These are phyloP conservation scores for Caloboletus firmus DNA, from an alignment of 1,284 basidiomycete species.

Conservation along the genomic window DNA sequence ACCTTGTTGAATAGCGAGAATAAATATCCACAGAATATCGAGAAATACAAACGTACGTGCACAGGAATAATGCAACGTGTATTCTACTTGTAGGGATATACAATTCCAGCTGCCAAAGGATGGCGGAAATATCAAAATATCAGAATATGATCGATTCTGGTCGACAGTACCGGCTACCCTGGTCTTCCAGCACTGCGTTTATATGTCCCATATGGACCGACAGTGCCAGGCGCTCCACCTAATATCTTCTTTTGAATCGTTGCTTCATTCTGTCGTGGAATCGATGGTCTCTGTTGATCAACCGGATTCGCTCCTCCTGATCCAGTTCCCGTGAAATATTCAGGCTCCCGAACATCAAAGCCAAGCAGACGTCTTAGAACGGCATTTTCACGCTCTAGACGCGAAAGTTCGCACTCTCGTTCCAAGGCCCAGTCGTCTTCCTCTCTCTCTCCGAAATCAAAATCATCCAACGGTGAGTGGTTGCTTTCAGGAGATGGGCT, in stretches of 20 bases:
- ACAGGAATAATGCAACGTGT: not conserved
- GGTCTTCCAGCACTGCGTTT: conserved; percentile 32
- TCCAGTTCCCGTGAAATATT: conserved; percentile 3
- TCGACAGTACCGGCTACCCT: conserved; percentile 9
- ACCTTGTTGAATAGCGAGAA: not conserved
- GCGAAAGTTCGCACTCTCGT: conserved; percentile 81
- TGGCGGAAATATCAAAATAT: not conserved
- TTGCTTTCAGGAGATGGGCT: conserved; percentile 5
- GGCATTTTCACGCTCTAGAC: conserved; percentile 84
- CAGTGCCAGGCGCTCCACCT: conserved; percentile 44
- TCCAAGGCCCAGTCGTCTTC: conserved; percentile 74
- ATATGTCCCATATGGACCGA: conserved; percentile 48
- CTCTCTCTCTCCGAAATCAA: conserved; percentile 24
- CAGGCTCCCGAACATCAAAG: conserved; percentile 32
- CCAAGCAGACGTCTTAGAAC: conserved; percentile 72
- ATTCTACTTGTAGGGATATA: not conserved
- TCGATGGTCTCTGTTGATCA: conserved; percentile 18
- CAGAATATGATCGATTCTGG: not conserved
- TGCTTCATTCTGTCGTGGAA: conserved; percentile 25
- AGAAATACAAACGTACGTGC: not conserved
- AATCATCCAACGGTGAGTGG: conserved; percentile 9
- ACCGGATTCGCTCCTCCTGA: not conserved
- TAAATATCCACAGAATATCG: not conserved
- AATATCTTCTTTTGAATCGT: conserved; percentile 35
- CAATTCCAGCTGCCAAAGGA: not conserved